phyloP scores from a whole-genome alignment of 2,329 filamentous ascomycete genomes.

The Emergomyces orientalis region DNA sequence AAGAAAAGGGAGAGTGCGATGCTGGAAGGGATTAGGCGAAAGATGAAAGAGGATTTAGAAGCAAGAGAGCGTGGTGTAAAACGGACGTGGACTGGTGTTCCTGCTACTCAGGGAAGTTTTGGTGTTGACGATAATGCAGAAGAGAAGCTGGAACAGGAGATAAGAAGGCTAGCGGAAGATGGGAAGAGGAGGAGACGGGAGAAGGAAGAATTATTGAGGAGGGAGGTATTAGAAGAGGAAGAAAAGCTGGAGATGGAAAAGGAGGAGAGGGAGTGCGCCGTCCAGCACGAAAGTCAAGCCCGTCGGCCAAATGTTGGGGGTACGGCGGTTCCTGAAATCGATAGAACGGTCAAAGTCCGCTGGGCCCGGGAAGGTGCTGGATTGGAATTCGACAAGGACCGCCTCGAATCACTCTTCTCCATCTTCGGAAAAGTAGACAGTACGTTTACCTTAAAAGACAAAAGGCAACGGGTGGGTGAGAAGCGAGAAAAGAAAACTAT shows the following conservation, averaged over 20 bases:
- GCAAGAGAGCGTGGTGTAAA: slow-evolving; percentile 59
- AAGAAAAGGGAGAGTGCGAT: slow-evolving; percentile 61
- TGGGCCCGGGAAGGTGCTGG: slow-evolving; percentile 44
- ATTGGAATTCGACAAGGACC: slow-evolving; percentile 40
- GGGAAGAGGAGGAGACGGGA: slow-evolving; percentile 43
- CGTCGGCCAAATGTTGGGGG: slow-evolving; percentile 30
- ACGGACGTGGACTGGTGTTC: slow-evolving; percentile 40
- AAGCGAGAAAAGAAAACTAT: slow-evolving; percentile 44
- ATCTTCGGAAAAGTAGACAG: slow-evolving; percentile 51
- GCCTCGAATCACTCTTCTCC: slow-evolving; percentile 40
- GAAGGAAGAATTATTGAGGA: slow-evolving; percentile 40
- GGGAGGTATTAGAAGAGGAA: slow-evolving; percentile 35
- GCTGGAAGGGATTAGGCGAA: slow-evolving; percentile 62
- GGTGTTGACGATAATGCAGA: slow-evolving; percentile 40
- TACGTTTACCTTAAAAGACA: slow-evolving; percentile 47
- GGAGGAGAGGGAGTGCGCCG: slow-evolving; percentile 38
- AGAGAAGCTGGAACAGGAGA: slow-evolving; percentile 42
- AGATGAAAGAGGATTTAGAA: slow-evolving; percentile 81
- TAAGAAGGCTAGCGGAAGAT: slow-evolving; percentile 45
- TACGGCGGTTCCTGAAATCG: slow-evolving; percentile 42
- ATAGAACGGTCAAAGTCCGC: slow-evolving; percentile 50
- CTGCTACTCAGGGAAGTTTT: slow-evolving; percentile 22
- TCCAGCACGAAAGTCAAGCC: slow-evolving; percentile 27
- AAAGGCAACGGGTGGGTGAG: slow-evolving; percentile 43
- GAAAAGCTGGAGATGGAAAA: slow-evolving; percentile 24